Evolutionary conservation across 805 yeast species (phyloP).

Genomic region (Lachancea fermentati): DNA sequence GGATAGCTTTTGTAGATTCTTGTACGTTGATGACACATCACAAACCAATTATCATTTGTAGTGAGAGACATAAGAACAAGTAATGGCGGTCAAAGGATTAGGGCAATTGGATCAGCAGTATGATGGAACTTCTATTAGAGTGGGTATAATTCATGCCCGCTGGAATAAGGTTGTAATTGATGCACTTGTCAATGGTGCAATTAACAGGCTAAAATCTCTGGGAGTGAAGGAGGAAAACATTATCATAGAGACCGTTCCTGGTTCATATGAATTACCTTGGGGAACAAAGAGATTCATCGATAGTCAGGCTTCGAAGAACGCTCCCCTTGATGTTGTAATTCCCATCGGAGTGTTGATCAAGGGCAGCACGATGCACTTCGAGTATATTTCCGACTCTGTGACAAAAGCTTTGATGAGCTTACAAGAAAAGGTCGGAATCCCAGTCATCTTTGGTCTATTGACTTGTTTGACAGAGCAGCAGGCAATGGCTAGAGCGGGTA

Average conservation of each 20-base stretch:
- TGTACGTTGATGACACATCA: too few relatives aligned
- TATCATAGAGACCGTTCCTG: conserved; percentile 82
- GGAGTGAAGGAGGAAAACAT: conserved; percentile 78
- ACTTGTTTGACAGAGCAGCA: conserved; percentile 93
- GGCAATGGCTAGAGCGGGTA: conserved; percentile 89
- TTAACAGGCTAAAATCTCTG: conserved; percentile 48
- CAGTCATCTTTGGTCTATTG: conserved; percentile 89
- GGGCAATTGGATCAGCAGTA: conserved; percentile 66
- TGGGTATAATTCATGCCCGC: conserved; percentile 92
- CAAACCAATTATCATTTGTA: conserved; percentile 36
- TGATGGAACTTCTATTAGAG: conserved; percentile 61
- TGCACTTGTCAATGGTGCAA: conserved; percentile 74
- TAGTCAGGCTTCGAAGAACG: conserved; percentile 37
- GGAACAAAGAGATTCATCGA: conserved; percentile 56
- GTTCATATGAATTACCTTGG: conserved; percentile 88
- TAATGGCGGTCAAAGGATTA: conserved; percentile 76
- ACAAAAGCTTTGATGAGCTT: conserved; percentile 79
- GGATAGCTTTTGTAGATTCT: too few relatives aligned
- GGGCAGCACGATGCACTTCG: conserved; percentile 98
- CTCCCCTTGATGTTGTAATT: conserved; percentile 74
- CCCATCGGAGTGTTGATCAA: conserved; percentile 94
- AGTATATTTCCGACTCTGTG: conserved; percentile 88
- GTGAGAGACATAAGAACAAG: conserved; percentile 5
- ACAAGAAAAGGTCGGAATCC: conserved; percentile 62
- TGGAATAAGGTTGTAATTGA: conserved; percentile 82